These are phyloP conservation scores for Fomitopsis pinicola DNA, from an alignment of 1,284 basidiomycete species.

Conservation along the genomic window DNA sequence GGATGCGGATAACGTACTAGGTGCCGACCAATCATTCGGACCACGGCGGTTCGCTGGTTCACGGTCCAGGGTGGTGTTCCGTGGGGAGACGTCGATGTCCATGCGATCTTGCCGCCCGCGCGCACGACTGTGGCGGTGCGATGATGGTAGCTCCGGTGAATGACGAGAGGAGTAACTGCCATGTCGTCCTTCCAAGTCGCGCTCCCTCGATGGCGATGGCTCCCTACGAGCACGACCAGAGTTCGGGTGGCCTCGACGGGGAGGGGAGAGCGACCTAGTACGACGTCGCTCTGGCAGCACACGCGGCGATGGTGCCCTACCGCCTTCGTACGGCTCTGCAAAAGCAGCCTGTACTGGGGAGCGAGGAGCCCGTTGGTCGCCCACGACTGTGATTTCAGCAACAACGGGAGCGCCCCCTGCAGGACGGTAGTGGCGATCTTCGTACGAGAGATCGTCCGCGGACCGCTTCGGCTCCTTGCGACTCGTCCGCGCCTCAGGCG, in stretches of 20 bases:
- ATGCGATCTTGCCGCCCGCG: conserved; percentile 16
- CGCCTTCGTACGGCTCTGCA: conserved; percentile 4
- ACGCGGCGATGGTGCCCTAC: conserved; percentile 13
- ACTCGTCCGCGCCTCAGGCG: conserved; percentile 10
- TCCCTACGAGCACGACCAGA: conserved; percentile 16
- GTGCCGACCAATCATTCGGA: conserved; percentile 45
- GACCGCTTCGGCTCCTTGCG: conserved; percentile 16
- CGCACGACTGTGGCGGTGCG: conserved; percentile 9
- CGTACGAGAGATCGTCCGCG: conserved; percentile 38
- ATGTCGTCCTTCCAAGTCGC: conserved; percentile 12
- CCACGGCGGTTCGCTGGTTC: conserved; percentile 30
- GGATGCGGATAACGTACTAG: conserved; percentile 78
- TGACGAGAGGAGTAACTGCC: conserved; percentile 14
- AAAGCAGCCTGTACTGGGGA: not conserved
- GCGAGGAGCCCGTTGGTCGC: conserved; percentile 10
- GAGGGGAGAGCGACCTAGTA: conserved; percentile 19
- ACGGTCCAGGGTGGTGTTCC: conserved; percentile 12
- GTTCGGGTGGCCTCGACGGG: conserved; percentile 11
- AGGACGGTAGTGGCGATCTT: conserved; percentile 66
- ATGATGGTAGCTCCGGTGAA: conserved; percentile 11
- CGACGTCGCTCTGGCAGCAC: conserved; percentile 11
- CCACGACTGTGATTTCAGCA: conserved; percentile 1
- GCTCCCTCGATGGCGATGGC: conserved; percentile 13
- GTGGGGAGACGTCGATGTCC: conserved; percentile 11
- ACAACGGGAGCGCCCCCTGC: conserved; percentile 19